Percentiles rank a stretch among this genome's conserved stretches.
Conservation (phyloP, 306 rosid genomes). For the Quercus variabilis region DNA sequence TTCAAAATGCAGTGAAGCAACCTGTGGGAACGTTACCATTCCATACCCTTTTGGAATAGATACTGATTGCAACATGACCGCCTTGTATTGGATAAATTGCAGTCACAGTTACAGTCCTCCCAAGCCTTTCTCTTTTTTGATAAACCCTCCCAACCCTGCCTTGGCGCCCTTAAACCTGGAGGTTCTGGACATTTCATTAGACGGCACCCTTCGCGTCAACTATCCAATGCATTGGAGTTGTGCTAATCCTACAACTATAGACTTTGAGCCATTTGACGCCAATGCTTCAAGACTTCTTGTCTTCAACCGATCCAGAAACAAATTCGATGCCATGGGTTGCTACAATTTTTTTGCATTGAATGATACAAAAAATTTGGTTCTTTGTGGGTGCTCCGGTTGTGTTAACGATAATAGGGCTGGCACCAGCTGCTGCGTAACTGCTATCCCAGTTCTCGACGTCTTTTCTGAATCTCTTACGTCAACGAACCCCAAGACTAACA, state of each 20-base stretch:
- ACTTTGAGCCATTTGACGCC: rapidly evolving
- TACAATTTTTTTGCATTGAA: background rate
- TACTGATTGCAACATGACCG: background rate
- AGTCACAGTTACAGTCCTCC: background rate
- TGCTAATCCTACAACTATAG: background rate
- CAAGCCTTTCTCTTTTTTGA: background rate
- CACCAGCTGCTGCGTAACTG: no score
- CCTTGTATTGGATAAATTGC: background rate
- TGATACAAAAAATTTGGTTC: no score
- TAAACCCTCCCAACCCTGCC: no score
- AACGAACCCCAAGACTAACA: rapidly evolving
- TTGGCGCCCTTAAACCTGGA: background rate
- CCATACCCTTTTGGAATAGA: slow-evolving; percentile 7
- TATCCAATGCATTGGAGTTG: background rate
- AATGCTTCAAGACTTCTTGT: background rate
- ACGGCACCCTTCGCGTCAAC: no score
- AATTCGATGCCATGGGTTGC: slow-evolving; percentile 4
- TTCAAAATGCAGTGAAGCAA: background rate
- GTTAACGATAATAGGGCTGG: no score
- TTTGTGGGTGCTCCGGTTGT: no score
- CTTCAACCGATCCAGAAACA: background rate
- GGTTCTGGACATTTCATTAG: no score
- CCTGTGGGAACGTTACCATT: background rate
- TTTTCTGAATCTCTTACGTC: rapidly evolving
- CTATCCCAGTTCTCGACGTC: background rate